Base-by-base conservation (phyloP, 352 stramenopile genomes). In the Thalassiosira livingstoniorum region DNA sequence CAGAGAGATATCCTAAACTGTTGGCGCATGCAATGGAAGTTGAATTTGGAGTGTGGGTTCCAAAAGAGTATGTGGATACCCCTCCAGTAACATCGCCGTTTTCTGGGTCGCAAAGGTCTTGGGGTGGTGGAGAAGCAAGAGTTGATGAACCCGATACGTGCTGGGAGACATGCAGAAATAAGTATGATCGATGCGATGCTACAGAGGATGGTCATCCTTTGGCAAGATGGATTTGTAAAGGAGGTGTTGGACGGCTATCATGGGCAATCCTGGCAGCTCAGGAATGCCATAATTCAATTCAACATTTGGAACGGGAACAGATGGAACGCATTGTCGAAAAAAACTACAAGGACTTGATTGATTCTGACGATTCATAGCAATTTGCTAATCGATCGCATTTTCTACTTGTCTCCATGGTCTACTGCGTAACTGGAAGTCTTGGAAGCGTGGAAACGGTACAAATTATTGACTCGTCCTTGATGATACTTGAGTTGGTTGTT, bases 251-350 rank as follows among this genome's bases (percentile, higher is more conserved):
- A 45, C 32, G 73, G 32, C 29, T 78, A n/a, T 75, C 73, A 1
- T 80, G 25, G n/a, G 34, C 57, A 0, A 78, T 86, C 37, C 51
- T 86, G 13, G 73, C 79, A 3, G 65, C 74, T 1, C 73, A 79
- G 61, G 42, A 47, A 27, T 79, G 64, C 39, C 25, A 72, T 10
- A 27, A 43, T 15, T 35, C 71, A 47, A 60, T 86, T 0, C 13
- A 55, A 23, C 68, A 79, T 0, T 55, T 86, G 15, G n/a, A 83
- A 69, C 21, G 62, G 60, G 27, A 64, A 18, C 55, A 73, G 34
- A 51, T 53, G 47, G 34, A 83, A 37, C 60, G 58, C 23, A 34
- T 82, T 15, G 57, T 81, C 23, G 65, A 86, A 45, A 23, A 11
- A n/a, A 39, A 65, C 29, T 65, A 65, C 32, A 65, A 43, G 27